A percentile compares a stretch with the other conserved stretches of the same genome.
Conservation (phyloP, 768 basidiomycete genomes). For the Tricholoma sp. region DNA sequence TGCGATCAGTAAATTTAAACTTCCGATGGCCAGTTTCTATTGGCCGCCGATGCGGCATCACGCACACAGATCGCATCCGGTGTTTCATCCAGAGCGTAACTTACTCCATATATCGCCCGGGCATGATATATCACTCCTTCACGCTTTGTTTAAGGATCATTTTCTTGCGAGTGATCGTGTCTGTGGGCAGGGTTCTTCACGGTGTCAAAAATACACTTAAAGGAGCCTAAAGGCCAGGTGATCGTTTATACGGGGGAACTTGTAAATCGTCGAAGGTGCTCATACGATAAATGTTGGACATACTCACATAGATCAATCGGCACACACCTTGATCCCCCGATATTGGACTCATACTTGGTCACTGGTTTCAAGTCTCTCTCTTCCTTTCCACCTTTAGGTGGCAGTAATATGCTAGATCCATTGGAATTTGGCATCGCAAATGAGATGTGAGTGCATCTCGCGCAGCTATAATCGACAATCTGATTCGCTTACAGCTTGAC, state of each 20-base stretch:
- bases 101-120: too few relatives aligned
- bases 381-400: not conserved
- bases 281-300: not conserved
- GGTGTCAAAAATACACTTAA: not conserved
- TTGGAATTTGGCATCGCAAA: constrained; percentile 6
- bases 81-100: too few relatives aligned
- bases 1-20: too few relatives aligned
- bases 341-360: not conserved
- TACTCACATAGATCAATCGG: not conserved
- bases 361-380: not conserved
- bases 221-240: not conserved
- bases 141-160: too few relatives aligned
- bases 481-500: constrained; percentile 11
- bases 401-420: constrained; percentile 8
- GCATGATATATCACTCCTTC: too few relatives aligned
- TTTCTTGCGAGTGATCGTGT: too few relatives aligned
- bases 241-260: too few relatives aligned
- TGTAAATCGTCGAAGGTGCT: not conserved
- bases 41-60: too few relatives aligned
- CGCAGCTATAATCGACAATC: not conserved
- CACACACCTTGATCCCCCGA: not conserved
- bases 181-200: not conserved
- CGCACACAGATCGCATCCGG: too few relatives aligned
- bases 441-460: constrained; percentile 6
- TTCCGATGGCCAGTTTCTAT: too few relatives aligned